These are phyloP conservation scores for Fusarium sp. DNA, from an alignment of 2,329 filamentous ascomycete species.

Conservation along the genomic window DNA sequence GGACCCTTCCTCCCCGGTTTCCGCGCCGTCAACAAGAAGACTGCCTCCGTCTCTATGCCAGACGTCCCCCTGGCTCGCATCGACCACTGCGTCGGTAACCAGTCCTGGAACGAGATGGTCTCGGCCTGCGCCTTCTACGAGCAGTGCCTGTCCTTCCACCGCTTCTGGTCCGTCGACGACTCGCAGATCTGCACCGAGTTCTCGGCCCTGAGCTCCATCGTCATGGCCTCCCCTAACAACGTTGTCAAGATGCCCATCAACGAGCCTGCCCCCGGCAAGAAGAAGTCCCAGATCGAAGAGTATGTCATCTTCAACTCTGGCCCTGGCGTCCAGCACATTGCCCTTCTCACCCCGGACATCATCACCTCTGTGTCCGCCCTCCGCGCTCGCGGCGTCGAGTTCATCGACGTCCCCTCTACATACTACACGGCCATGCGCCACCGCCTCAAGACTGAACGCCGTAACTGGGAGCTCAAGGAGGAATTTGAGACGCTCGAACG, in stretches of 20 bases:
- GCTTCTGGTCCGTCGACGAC: constrained; percentile 97
- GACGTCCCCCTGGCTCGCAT: constrained; percentile 74
- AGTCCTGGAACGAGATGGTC: constrained; percentile 90
- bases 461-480: constrained; percentile 73
- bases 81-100: constrained; percentile 97
- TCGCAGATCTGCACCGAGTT: constrained; percentile 91
- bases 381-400: constrained; percentile 87
- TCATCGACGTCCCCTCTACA: constrained; percentile 85
- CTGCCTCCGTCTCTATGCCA: constrained; percentile 61
- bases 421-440: constrained; percentile 83
- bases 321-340: constrained; percentile 91
- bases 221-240: constrained; percentile 87
- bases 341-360: constrained; percentile 82
- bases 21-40: constrained; percentile 59
- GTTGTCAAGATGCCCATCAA: constrained; percentile 98
- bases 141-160: constrained; percentile 87
- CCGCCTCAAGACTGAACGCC: constrained; percentile 70
- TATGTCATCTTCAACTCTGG: constrained; percentile 90
- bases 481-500: constrained; percentile 78
- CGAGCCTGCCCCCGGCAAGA: constrained; percentile 89
- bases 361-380: constrained; percentile 77
- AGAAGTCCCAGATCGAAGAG: constrained; percentile 93
- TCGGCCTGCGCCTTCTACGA: constrained; percentile 78
- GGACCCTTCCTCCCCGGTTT: constrained; percentile 88
- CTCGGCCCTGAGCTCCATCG: constrained; percentile 84